Base-by-base conservation (phyloP, 2,329 filamentous ascomycete species). In the Alternaria viburni region DNA sequence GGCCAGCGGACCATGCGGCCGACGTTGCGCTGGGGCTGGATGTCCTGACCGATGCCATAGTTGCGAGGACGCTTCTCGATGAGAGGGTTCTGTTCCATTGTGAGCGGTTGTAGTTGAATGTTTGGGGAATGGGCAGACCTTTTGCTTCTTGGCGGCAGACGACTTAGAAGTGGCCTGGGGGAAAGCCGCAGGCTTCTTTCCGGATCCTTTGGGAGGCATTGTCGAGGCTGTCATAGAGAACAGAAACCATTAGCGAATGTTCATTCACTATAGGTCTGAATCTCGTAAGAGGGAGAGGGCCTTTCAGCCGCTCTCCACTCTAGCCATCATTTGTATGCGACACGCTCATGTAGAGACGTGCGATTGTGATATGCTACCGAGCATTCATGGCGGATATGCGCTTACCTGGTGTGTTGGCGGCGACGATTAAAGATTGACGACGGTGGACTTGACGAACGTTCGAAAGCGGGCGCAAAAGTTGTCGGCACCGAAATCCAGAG, bases 141-240 rank as follows among this genome's bases (percentile, higher is more conserved):
- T 99, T 79, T 89, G 88, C 92, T 98, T 99, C 92, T 97, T 97
- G 80, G 87, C 87, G 80, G 89, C 89, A 86, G 94, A 47, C 45
- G 61, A 93, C 90, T 96, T 97, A 4, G 59, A 62, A 30, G 41
- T 62, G 81, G 90, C 69, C 71, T 75, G 73, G 62, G 74, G 74
- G 73, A 77, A 77, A 62, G 96, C 96, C 86, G 96, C 93, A 88
- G 80, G 96, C 96, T 86, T 93, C 91, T 89, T 97, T 98, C 92
- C 98, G 88, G 51, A 57, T 62, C 93, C 93, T 88, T 98, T 99
- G 83, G 95, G 80, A 73, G 79, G 72, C 78, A 80, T 80, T 66
- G 73, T 76, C 69, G 92, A 91, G 96, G 93, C 96, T 98, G 88
- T 98, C 94, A 98, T 98, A 96, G 95, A 98, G 95, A 93, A 96